Evolutionary conservation across 2,329 filamentous ascomycete genomes (phyloP), one percentile per base, ranked within the genome.

Genomic region (Metarhizium album): DNA sequence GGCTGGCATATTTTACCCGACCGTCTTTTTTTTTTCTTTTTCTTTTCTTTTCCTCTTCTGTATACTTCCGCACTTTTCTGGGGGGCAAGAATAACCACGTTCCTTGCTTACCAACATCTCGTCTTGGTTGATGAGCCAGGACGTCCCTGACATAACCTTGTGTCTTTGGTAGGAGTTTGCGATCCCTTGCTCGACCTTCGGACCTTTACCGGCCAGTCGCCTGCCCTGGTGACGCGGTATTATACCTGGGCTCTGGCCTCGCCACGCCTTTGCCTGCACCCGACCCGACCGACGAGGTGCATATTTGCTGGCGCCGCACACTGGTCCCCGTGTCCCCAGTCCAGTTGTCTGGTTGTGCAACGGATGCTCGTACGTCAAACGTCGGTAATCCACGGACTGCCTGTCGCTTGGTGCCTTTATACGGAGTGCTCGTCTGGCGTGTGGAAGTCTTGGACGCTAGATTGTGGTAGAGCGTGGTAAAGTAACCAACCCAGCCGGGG

Each of bases 131-230:
- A 13, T n/a, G 13, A 13, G 24, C 40, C 40, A 43, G 40, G 40
- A 43, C 20, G 11, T 23, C 22, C 40, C 40, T 43, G 23, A 22
- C 40, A 43, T 24, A 8, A 16, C 6, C 40, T 43, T 43, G 40
- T n/a, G 40, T 23, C n/a, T 18, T 31, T 23, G 35, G 29, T 45
- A 51, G 14, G 14, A 33, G 43, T 31, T 35, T 38, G 22, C 23
- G 27, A 45, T 42, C 38, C 51, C 45, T 20, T 29, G 37, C 31
- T 52, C 47, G 29, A 52, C 47, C 45, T 38, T 40, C 42, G 50
- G 40, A 47, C 50, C 50, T 31, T 52, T 46, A 43, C 46, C 46
- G 27, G 40, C 40, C 40, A 48, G 38, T 46, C 47, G 46, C 38
- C 49, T 40, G 43, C 33, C 33, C 16, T 16, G n/a, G 37, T 22